phyloP scores from a whole-genome alignment of 164 flowering plant genomes.

The Macadamia tetraphylla region DNA sequence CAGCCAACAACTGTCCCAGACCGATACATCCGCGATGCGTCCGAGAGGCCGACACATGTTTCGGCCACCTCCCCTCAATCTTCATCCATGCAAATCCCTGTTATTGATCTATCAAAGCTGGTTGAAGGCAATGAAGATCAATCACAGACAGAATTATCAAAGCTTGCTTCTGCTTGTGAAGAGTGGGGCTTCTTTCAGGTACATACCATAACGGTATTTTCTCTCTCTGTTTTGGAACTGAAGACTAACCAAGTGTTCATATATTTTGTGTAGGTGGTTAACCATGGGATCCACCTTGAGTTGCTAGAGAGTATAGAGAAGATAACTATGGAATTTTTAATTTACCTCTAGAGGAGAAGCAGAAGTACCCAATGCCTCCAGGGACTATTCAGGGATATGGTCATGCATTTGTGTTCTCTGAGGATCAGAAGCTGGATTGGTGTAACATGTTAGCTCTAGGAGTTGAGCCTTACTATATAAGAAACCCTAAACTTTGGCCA shows the following conservation, averaged over 20 bases:
- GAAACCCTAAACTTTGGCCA: constrained; percentile 62
- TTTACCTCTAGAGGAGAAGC: constrained; percentile 75
- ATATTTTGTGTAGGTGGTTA: constrained; percentile 44
- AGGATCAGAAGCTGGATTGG: constrained; percentile 92
- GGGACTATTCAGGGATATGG: constrained; percentile 93
- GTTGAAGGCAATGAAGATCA: constrained; percentile 29
- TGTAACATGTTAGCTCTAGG: constrained; percentile 95
- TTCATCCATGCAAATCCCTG: constrained; percentile 39
- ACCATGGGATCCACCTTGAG: constrained; percentile 59
- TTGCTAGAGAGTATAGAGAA: constrained; percentile 56
- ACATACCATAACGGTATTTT: too few relatives aligned
- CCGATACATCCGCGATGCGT: constrained; percentile 53
- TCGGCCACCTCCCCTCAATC: constrained; percentile 3
- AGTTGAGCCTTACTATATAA: constrained; percentile 35
- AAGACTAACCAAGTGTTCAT: not conserved
- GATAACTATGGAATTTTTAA: constrained; percentile 67
- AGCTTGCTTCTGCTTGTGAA: constrained; percentile 54
- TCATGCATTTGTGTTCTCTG: constrained; percentile 88
- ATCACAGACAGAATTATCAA: constrained; percentile 28
- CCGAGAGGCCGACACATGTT: constrained; percentile 45
- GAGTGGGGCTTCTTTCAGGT: constrained; percentile 98
- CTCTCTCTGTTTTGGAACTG: too few relatives aligned
- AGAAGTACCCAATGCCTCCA: constrained; percentile 73
- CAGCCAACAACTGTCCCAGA: constrained; percentile 46
- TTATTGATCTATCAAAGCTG: constrained; percentile 60